A percentile compares a stretch with the other conserved stretches of the same genome.
Evolutionary conservation across 495 filamentous ascomycete species (phyloP).

Genomic region (Penicillium daleae): DNA sequence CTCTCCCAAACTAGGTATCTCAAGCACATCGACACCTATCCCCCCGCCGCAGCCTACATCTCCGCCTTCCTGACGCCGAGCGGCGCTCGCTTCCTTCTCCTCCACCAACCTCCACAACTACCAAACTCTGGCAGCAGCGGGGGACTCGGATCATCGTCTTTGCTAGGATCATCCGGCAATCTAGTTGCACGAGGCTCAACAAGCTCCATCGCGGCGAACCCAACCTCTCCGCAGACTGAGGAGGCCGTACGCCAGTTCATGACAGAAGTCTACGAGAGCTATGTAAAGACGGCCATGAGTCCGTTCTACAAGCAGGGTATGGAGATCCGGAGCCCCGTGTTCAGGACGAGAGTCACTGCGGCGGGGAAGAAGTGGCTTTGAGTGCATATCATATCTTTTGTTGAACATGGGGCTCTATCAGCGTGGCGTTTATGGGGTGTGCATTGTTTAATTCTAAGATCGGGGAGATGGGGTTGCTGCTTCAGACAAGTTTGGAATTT

Average conservation of each 20-base stretch:
- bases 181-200: conserved; percentile 59
- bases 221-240: conserved; percentile 83
- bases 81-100: conserved; percentile 78
- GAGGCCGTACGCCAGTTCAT: conserved; percentile 95
- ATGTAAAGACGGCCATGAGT: conserved; percentile 96
- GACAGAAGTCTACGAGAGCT: conserved; percentile 88
- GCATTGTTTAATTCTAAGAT: conserved; percentile 8
- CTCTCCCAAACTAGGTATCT: conserved; percentile 69
- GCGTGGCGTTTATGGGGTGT: conserved; percentile 29
- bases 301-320: conserved; percentile 87
- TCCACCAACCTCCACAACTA: conserved; percentile 71
- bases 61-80: conserved; percentile 84
- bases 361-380: conserved; percentile 93
- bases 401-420: conserved; percentile 13
- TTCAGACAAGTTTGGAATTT: background rate
- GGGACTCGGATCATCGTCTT: conserved; percentile 38
- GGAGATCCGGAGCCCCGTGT: conserved; percentile 83
- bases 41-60: conserved; percentile 75
- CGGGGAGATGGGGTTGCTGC: background rate
- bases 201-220: conserved; percentile 73
- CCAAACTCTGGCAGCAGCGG: conserved; percentile 38
- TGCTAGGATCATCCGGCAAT: conserved; percentile 33
- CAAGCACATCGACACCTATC: conserved; percentile 92
- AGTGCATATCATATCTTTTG: conserved; percentile 10
- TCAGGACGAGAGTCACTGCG: conserved; percentile 75